Evolutionary conservation across 225 moss, liverwort and hornwort species (phyloP).

Genomic region (Pseudisothecium myosuroides): DNA sequence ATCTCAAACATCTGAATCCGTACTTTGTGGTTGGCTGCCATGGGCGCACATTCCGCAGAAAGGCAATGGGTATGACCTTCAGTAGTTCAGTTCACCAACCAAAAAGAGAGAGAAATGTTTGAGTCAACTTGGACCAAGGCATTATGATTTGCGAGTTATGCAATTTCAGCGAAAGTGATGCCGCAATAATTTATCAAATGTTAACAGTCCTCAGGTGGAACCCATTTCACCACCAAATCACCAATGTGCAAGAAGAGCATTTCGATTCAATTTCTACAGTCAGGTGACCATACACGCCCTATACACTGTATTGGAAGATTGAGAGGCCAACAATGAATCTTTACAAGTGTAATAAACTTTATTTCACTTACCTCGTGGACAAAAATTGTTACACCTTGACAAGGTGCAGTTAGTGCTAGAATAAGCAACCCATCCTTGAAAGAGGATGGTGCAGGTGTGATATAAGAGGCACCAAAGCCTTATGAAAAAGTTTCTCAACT

Average conservation of each 20-base stretch:
- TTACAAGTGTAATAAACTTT: constrained; percentile 7
- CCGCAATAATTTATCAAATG: neutral
- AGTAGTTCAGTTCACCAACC: neutral
- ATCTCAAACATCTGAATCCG: neutral
- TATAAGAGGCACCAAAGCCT: neutral
- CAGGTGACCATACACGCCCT: neutral
- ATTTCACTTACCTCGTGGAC: constrained; percentile 8
- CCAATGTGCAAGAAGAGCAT: neutral
- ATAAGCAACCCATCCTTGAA: neutral
- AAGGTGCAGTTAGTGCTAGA: constrained; percentile 1
- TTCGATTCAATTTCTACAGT: neutral
- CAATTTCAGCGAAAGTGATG: neutral
- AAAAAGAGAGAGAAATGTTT: neutral
- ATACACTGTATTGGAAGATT: neutral
- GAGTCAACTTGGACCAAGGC: neutral
- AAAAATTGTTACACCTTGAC: constrained; percentile 25
- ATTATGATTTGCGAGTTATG: neutral
- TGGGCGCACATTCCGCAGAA: neutral
- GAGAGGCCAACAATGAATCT: neutral
- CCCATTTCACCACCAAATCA: neutral
- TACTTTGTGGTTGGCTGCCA: neutral
- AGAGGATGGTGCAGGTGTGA: neutral
- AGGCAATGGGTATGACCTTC: neutral
- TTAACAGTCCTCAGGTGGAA: neutral
- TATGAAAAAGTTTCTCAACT: neutral